phyloP scores from a whole-genome alignment of 1,284 basidiomycete species.

The Cerioporus squamosus region DNA sequence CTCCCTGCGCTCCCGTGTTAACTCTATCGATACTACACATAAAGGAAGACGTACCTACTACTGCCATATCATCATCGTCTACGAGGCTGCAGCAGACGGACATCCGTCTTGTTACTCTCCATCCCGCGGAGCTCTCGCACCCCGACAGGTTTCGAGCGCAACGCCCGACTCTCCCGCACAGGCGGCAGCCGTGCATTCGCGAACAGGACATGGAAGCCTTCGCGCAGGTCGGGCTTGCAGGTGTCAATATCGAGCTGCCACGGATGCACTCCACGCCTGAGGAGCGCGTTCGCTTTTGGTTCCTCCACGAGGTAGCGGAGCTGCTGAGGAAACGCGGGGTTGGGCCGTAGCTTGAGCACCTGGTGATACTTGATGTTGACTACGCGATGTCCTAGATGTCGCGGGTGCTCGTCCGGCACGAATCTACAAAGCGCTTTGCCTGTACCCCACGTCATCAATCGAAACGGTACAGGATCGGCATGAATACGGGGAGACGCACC shows the following conservation, averaged over 20 bases:
- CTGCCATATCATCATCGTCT: too few relatives aligned
- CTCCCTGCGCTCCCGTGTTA: too few relatives aligned
- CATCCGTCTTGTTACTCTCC: too few relatives aligned
- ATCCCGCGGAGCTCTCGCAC: too few relatives aligned
- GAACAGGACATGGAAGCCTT: slow-evolving; percentile 7
- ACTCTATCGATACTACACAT: too few relatives aligned
- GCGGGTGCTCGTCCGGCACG: not conserved
- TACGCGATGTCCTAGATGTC: not conserved
- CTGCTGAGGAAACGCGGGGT: slow-evolving; percentile 7
- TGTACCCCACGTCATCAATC: not conserved
- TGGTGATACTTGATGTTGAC: not conserved
- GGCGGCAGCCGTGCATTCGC: slow-evolving; percentile 10
- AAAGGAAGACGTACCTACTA: too few relatives aligned
- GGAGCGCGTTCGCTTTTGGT: not conserved
- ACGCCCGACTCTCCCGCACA: too few relatives aligned
- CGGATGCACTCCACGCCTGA: not conserved
- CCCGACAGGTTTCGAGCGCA: too few relatives aligned
- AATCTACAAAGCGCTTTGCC: slow-evolving; percentile 9
- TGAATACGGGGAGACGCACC: slow-evolving; percentile 2
- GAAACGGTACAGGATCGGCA: too few relatives aligned
- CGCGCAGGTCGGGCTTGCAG: not conserved
- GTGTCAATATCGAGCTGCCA: slow-evolving; percentile 6
- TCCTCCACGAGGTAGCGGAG: not conserved
- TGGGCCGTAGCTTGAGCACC: not conserved
- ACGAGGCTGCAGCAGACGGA: too few relatives aligned